phyloP scores from a whole-genome alignment of 371 early-diverging fungal genomes.

The Blastocladiella emersonii region DNA sequence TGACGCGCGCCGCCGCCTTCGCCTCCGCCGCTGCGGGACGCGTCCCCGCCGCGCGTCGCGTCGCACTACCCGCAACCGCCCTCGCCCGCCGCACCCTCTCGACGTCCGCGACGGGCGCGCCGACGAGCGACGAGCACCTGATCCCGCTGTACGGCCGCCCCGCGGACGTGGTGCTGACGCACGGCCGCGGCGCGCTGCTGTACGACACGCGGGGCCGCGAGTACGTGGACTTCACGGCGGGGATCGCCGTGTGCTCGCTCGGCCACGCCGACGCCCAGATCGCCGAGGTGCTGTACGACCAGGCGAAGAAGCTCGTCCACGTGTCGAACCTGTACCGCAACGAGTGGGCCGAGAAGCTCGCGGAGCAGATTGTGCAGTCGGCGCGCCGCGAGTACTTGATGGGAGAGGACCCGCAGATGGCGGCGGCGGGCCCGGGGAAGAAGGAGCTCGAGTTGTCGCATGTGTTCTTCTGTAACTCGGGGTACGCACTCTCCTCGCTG shows the following conservation, averaged over 20 bases:
- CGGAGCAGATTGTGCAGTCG: conserved; percentile 44
- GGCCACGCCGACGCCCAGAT: conserved; percentile 68
- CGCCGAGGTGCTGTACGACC: conserved; percentile 51
- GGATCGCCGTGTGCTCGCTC: conserved; percentile 79
- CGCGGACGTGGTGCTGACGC: conserved; percentile 18
- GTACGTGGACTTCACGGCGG: conserved; percentile 74
- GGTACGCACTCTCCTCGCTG: not conserved
- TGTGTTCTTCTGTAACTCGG: conserved; percentile 73
- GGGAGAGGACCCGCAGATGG: too few species aligned
- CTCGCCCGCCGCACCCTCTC: too few species aligned
- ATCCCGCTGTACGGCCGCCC: conserved; percentile 23
- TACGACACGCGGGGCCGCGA: conserved; percentile 48
- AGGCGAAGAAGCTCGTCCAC: conserved; percentile 60
- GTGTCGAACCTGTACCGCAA: conserved; percentile 56
- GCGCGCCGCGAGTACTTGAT: conserved; percentile 21
- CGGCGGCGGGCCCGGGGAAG: conserved; percentile 13
- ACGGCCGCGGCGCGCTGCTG: conserved; percentile 60
- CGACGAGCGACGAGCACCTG: not conserved
- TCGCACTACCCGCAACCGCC: too few species aligned
- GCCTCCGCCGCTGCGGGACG: too few species aligned
- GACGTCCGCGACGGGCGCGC: not conserved
- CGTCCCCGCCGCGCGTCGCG: too few species aligned
- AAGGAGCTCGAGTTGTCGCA: not conserved
- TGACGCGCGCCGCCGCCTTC: too few species aligned
- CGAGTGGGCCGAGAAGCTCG: conserved; percentile 23